These are phyloP conservation scores for Globisporangium viniferum DNA, from an alignment of 352 stramenopile genomes.

Conservation along the genomic window DNA sequence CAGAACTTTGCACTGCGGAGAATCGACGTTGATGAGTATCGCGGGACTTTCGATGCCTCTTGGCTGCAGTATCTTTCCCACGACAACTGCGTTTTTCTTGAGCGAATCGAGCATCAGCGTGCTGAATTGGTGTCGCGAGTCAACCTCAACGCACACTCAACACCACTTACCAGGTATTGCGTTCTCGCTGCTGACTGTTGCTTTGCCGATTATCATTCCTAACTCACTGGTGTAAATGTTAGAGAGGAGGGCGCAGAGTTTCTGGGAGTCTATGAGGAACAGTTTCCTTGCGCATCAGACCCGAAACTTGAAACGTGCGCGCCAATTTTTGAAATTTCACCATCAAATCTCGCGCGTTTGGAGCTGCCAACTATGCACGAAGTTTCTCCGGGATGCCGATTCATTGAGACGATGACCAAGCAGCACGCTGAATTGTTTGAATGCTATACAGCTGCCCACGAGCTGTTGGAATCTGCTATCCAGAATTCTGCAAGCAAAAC, in stretches of 20 bases:
- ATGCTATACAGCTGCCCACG: neutral
- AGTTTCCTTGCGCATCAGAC: neutral
- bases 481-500: neutral
- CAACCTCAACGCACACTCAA: neutral
- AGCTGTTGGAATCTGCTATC: neutral
- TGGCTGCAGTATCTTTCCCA: neutral
- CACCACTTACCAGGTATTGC: neutral
- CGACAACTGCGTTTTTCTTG: neutral
- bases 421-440: neutral
- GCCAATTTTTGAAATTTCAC: neutral
- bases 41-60: neutral
- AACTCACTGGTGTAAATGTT: neutral
- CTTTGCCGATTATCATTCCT: neutral
- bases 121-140: neutral
- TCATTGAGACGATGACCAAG: neutral
- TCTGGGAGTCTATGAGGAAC: neutral
- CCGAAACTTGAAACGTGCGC: neutral
- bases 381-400: neutral
- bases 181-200: neutral
- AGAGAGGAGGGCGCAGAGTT: slow-evolving; percentile 4
- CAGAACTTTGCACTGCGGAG: neutral
- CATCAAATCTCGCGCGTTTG: neutral
- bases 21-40: neutral
- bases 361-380: neutral
- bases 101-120: neutral